Evolutionary conservation across 208 protist genomes (phyloP), one percentile per base, ranked within the genome.

Genomic region (Endotrypanum monterogeii): DNA sequence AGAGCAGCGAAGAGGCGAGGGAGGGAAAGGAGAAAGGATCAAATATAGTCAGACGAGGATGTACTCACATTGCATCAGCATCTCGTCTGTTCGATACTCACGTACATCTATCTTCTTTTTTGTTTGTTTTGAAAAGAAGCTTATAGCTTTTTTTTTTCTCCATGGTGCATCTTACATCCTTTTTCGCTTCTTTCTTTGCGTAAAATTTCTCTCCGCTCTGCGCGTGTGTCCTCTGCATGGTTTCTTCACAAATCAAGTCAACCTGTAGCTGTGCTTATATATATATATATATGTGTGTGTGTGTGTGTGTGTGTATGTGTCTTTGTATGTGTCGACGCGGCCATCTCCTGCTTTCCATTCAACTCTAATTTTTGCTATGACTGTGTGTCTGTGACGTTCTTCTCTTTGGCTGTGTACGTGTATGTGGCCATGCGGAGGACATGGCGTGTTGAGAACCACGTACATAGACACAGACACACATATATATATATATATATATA

Each of bases 291-390:
- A 20, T 44, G 37, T 63, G 32, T 58, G 50, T 39, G 9, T 48
- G 35, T 51, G 52, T 67, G 58, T 23, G 30, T 50, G 32, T 67
- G 52, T 61, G 56, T 61, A 16, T 52, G 62, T 67, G 28, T 35
- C 3, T 61, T 6, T 52, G 62, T 67, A 16, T 35, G 6, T 51
- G 62, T 52, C 18, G 37, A 52, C 32, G 12, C 32, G n/a, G 32
- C 6, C 16, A n/a, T 35, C 55, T 57, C 41, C 3, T 46, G 28
- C 55, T 41, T 32, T 61, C 28, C 4, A n/a, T 39, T 41, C 30
- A 44, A 37, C 35, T 28, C 9, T 63, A 18, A 14, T 25, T 63
- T 35, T 28, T 28, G 32, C 20, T 46, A 46, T 41, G 39, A 35
- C 14, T 20, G 20, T 46, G 35, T 46, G 20, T 5, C 58, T 46